Evolutionary conservation across 768 basidiomycete species (phyloP).

Genomic region (Pholiota molesta): DNA sequence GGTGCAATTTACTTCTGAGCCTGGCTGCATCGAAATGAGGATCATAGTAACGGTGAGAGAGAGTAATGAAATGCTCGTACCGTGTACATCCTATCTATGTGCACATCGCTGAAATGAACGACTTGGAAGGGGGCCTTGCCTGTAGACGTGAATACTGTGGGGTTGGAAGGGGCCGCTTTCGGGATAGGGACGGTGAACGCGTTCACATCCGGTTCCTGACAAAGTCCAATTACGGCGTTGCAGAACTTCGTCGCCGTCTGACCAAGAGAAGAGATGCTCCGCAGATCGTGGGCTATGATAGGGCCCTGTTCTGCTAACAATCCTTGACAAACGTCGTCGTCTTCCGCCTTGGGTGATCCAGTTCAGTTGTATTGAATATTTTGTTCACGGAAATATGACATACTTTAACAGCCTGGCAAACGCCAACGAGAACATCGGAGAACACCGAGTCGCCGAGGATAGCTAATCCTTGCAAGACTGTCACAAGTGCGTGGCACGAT

Average conservation of each 20-base stretch:
- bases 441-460: conserved; percentile 51
- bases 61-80: conserved; percentile 32
- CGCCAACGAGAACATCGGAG: conserved; percentile 39
- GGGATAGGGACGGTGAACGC: conserved; percentile 48
- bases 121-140: conserved; percentile 54
- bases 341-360: conserved; percentile 42
- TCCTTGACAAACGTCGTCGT: conserved; percentile 62
- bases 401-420: conserved; percentile 49
- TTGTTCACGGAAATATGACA: conserved; percentile 1
- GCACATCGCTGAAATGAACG: conserved; percentile 64
- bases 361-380: background rate
- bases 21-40: conserved; percentile 36
- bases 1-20: conserved; percentile 58
- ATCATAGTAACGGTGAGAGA: background rate
- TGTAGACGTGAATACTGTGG: conserved; percentile 35
- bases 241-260: conserved; percentile 58
- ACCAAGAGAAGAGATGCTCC: conserved; percentile 47
- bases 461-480: conserved; percentile 49
- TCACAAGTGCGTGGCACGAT: conserved; percentile 53
- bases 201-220: conserved; percentile 50
- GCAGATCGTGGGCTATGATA: conserved; percentile 58
- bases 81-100: conserved; percentile 59
- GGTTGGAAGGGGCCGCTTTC: conserved; percentile 38
- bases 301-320: conserved; percentile 53
- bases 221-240: conserved; percentile 56